Evolutionary conservation across 176 grass and related monocot genomes (phyloP).

Genomic region (Stipa capillata): DNA sequence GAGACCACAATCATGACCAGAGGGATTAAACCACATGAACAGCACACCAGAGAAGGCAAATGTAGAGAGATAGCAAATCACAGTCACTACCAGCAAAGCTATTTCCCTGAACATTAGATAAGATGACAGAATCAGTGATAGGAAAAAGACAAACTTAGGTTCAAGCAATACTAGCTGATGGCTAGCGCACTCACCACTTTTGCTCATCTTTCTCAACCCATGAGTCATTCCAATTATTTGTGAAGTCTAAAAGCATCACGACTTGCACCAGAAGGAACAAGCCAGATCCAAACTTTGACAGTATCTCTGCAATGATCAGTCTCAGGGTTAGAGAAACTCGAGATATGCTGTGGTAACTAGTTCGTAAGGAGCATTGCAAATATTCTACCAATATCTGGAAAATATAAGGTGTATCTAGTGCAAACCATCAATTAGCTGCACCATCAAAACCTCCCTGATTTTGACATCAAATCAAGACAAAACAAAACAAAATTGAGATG

Average conservation of each 20-base stretch:
- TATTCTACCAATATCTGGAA: background rate
- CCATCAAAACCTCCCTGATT: background rate
- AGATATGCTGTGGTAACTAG: background rate
- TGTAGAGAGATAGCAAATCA: conserved; percentile 76
- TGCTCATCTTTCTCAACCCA: conserved; percentile 99
- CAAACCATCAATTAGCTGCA: background rate
- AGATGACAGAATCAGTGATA: conserved; percentile 18
- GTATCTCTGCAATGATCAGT: conserved; percentile 55
- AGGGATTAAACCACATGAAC: conserved; percentile 97
- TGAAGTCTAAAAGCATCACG: conserved; percentile 83
- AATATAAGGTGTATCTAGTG: background rate
- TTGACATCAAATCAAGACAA: background rate
- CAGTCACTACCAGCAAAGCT: conserved; percentile 65
- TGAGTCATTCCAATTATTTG: conserved; percentile 89
- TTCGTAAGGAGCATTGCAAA: background rate
- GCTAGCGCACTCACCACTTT: conserved; percentile 49
- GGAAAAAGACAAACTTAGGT: background rate
- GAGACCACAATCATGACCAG: conserved; percentile 82
- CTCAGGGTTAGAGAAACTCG: background rate
- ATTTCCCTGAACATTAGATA: conserved; percentile 64
- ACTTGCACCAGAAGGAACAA: conserved; percentile 97
- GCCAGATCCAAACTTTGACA: conserved; percentile 96
- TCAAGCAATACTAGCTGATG: conserved; percentile 9
- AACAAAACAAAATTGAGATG: background rate
- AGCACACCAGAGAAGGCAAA: conserved; percentile 71